Conservation (phyloP, 345 rosid species). For the Hirschfeldia incana region DNA sequence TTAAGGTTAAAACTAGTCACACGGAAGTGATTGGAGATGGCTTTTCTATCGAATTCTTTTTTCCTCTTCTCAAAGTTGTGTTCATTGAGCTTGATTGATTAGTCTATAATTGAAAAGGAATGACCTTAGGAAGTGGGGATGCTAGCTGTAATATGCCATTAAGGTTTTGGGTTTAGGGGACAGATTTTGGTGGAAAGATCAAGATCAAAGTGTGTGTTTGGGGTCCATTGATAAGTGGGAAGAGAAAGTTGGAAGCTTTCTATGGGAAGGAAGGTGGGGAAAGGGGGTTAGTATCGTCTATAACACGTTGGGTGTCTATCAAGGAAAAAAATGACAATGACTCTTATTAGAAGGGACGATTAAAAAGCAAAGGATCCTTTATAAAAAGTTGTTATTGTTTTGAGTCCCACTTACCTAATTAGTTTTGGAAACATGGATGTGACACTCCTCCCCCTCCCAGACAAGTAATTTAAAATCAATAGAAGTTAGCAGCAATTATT, state of each 20-base stretch:
- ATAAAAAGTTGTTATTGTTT: slow-evolving; percentile 33
- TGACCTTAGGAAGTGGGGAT: slow-evolving; percentile 31
- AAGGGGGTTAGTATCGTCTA: slow-evolving; percentile 42
- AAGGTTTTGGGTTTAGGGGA: slow-evolving; percentile 41
- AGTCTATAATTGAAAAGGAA: slow-evolving; percentile 4
- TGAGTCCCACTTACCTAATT: slow-evolving; percentile 46
- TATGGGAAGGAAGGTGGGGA: slow-evolving; percentile 41
- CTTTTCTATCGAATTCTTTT: slow-evolving; percentile 19
- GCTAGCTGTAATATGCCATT: slow-evolving; percentile 57
- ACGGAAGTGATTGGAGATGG: slow-evolving; percentile 28
- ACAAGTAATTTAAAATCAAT: slow-evolving; percentile 27
- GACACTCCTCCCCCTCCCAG: slow-evolving; percentile 13
- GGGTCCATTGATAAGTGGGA: slow-evolving; percentile 52
- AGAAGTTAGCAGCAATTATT: slow-evolving; percentile 35
- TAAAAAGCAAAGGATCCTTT: slow-evolving; percentile 40
- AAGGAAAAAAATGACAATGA: slow-evolving; percentile 36
- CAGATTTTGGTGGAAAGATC: slow-evolving; percentile 45
- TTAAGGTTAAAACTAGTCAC: slow-evolving; percentile 31
- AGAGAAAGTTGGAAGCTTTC: slow-evolving; percentile 37
- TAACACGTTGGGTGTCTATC: slow-evolving; percentile 54
- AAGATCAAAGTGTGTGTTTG: slow-evolving; percentile 38
- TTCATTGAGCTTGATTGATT: slow-evolving; percentile 31
- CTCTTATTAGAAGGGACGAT: slow-evolving; percentile 36
- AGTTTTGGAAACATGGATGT: slow-evolving; percentile 41
- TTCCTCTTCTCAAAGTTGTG: slow-evolving; percentile 23